phyloP scores from a whole-genome alignment of 306 rosid genomes.

The Gastrolobium bilobum region DNA sequence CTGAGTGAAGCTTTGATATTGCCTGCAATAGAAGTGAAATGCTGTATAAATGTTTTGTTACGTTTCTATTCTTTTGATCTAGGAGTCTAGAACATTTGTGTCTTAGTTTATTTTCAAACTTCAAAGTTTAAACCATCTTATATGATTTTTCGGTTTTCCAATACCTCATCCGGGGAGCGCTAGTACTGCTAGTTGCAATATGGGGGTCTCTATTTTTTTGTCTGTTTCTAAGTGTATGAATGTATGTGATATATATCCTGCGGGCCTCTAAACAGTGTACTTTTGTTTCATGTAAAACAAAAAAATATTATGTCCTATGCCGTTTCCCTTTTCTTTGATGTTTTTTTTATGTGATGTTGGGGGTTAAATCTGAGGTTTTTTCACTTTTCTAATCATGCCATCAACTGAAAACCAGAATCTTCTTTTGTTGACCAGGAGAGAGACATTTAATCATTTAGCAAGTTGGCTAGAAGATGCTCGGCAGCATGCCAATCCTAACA shows the following conservation, averaged over 20 bases:
- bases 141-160: background rate
- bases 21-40: background rate
- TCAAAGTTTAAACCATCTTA: slow-evolving; percentile 4
- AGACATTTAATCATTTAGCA: slow-evolving; percentile 79
- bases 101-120: background rate
- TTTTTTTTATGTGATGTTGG: background rate
- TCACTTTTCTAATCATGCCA: slow-evolving; percentile 24
- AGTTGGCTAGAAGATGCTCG: slow-evolving; percentile 99
- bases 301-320: slow-evolving; percentile 20
- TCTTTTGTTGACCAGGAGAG: slow-evolving; percentile 73
- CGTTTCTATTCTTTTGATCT: slow-evolving; percentile 26
- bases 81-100: slow-evolving; percentile 8
- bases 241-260: background rate
- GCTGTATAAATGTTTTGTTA: background rate
- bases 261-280: background rate
- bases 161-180: slow-evolving; percentile 10
- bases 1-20: slow-evolving; percentile 14
- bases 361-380: background rate
- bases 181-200: slow-evolving; percentile 25
- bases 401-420: slow-evolving; percentile 29
- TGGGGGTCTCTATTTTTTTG: background rate
- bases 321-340: background rate
- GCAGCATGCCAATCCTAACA: slow-evolving; percentile 97
- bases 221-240: background rate
- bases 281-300: slow-evolving; percentile 18